phyloP scores from a whole-genome alignment of 148 eudicot species.

The Camellia japonica region DNA sequence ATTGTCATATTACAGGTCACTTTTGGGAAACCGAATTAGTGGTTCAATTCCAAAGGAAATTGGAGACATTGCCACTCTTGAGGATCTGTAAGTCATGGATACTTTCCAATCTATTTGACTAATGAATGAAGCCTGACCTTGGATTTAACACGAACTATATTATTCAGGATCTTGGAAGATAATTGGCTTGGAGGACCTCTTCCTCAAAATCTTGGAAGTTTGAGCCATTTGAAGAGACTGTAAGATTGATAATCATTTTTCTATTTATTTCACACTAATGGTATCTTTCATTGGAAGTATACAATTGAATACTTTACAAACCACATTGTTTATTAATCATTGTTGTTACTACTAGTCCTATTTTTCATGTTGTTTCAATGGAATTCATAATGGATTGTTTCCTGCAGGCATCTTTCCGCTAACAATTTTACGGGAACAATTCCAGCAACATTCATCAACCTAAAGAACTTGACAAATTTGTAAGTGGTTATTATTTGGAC shows the following conservation, averaged over 20 bases:
- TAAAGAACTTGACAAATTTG: constrained; percentile 66
- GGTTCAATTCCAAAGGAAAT: constrained; percentile 61
- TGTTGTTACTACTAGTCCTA: neutral
- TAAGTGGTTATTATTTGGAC: constrained; percentile 28
- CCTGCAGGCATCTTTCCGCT: constrained; percentile 63
- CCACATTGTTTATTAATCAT: neutral
- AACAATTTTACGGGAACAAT: constrained; percentile 74
- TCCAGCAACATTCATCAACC: constrained; percentile 52
- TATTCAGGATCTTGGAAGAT: constrained; percentile 47
- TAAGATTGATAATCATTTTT: constrained; percentile 22
- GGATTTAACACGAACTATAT: neutral
- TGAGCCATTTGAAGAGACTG: constrained; percentile 45
- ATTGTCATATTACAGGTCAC: constrained; percentile 34
- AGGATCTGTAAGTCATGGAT: constrained; percentile 42
- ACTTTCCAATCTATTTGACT: neutral
- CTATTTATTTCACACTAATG: neutral
- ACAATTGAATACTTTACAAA: neutral
- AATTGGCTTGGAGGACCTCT: constrained; percentile 54
- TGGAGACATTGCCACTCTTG: constrained; percentile 55
- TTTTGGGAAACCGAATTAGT: constrained; percentile 49
- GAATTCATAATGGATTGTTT: neutral
- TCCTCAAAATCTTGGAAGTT: constrained; percentile 52
- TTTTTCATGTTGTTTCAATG: neutral
- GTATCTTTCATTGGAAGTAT: neutral
- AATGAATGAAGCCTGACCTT: neutral